A percentile compares a stretch with the other conserved stretches of the same genome.
These are phyloP conservation scores for Aristolochia californica DNA, from an alignment of 164 flowering plant species.

Conservation along the genomic window DNA sequence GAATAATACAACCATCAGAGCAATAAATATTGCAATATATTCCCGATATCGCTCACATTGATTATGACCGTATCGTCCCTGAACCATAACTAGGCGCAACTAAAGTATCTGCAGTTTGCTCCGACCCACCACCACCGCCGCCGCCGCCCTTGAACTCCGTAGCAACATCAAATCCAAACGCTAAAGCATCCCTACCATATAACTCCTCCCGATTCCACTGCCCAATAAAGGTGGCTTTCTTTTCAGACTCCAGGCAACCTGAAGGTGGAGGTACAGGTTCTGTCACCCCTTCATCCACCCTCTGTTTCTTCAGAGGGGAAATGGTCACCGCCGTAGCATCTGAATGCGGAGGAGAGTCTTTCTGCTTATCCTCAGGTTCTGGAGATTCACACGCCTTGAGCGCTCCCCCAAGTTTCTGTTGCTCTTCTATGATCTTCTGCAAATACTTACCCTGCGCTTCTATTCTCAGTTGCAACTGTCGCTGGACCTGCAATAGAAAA, in stretches of 20 bases:
- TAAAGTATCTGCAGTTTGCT: conserved; percentile 1
- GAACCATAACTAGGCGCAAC: conserved; percentile 3
- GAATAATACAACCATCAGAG: conserved; percentile 3
- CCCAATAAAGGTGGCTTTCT: conserved; percentile 17
- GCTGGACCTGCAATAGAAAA: conserved; percentile 39
- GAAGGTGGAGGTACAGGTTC: conserved; percentile 7
- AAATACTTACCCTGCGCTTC: conserved; percentile 73
- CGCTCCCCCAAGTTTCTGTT: conserved; percentile 48
- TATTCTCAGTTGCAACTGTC: conserved; percentile 62
- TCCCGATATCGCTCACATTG: background rate
- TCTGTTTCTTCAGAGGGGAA: conserved; percentile 33
- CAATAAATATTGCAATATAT: background rate
- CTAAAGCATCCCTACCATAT: conserved; percentile 16
- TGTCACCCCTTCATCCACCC: conserved; percentile 12
- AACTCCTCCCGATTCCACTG: conserved; percentile 20
- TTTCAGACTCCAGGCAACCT: conserved; percentile 7
- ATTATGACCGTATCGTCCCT: conserved; percentile 1
- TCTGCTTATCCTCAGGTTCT: conserved; percentile 20
- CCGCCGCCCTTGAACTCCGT: conserved; percentile 14
- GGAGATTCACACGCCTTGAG: conserved; percentile 25
- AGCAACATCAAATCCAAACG: conserved; percentile 14
- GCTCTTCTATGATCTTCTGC: conserved; percentile 70
- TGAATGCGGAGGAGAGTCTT: conserved; percentile 10
- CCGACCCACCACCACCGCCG: conserved; percentile 5
- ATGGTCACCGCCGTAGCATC: conserved; percentile 14